Evolutionary conservation across 2,329 filamentous ascomycete species (phyloP).

Genomic region (Colletotrichum karsti): DNA sequence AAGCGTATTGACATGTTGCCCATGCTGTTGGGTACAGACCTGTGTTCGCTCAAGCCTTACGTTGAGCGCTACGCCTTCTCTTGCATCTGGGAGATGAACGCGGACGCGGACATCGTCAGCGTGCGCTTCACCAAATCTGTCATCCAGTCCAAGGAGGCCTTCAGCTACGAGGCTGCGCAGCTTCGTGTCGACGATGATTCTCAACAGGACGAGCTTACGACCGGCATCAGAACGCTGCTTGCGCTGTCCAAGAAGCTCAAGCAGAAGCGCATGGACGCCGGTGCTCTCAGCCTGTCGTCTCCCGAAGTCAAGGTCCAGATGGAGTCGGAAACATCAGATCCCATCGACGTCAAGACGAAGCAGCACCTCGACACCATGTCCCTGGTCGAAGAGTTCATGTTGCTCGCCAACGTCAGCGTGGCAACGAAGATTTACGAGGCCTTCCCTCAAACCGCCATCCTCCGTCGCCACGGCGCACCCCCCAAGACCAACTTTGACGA

Average conservation of each 20-base stretch:
- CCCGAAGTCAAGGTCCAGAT: slow-evolving; percentile 96
- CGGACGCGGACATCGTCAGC: slow-evolving; percentile 84
- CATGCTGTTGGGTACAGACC: slow-evolving; percentile 91
- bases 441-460: slow-evolving; percentile 93
- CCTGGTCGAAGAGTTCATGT: slow-evolving; percentile 98
- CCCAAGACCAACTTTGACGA: slow-evolving; percentile 98
- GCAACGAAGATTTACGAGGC: slow-evolving; percentile 89
- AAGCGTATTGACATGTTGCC: slow-evolving; percentile 99
- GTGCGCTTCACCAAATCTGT: slow-evolving; percentile 97
- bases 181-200: slow-evolving; percentile 89
- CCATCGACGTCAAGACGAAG: slow-evolving; percentile 96
- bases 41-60: slow-evolving; percentile 96
- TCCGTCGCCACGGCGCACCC: slow-evolving; percentile 90
- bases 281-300: slow-evolving; percentile 94
- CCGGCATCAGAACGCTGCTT: slow-evolving; percentile 87
- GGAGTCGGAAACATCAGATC: slow-evolving; percentile 95
- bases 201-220: slow-evolving; percentile 88
- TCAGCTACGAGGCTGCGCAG: slow-evolving; percentile 97
- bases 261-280: slow-evolving; percentile 95
- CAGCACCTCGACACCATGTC: slow-evolving; percentile 95
- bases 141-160: slow-evolving; percentile 94
- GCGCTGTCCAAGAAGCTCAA: slow-evolving; percentile 91
- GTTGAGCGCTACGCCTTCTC: slow-evolving; percentile 95
- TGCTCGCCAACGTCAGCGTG: slow-evolving; percentile 96
- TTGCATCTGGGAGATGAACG: slow-evolving; percentile 86